These are phyloP conservation scores for Neospora caninum DNA, from an alignment of 169 alveolate genomes.

Conservation along the genomic window DNA sequence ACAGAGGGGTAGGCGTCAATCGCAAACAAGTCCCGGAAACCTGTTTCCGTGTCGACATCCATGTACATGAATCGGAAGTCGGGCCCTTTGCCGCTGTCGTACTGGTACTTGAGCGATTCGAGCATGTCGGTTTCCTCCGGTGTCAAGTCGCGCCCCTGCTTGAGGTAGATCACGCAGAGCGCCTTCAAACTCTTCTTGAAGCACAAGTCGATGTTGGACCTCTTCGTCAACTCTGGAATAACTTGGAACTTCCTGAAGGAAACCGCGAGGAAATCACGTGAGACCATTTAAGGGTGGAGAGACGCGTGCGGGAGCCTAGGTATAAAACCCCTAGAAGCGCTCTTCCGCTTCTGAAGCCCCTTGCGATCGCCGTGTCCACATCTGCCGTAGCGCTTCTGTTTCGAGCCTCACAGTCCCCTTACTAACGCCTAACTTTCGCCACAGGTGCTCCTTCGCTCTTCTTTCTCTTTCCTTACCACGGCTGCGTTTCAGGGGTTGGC, in stretches of 20 bases:
- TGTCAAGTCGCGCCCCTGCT: slow-evolving; percentile 76
- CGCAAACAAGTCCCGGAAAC: slow-evolving; percentile 76
- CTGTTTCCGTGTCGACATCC: slow-evolving; percentile 79
- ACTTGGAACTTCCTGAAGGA: slow-evolving; percentile 76
- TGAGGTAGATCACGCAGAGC: slow-evolving; percentile 83
- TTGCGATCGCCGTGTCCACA: no score
- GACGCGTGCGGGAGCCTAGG: no score
- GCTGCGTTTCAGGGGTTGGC: slow-evolving; percentile 43
- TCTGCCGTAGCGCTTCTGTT: no score
- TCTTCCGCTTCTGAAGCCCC: no score
- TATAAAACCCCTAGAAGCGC: no score
- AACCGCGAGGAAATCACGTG: not conserved
- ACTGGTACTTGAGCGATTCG: slow-evolving; percentile 80
- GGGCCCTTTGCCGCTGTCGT: slow-evolving; percentile 83
- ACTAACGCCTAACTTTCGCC: no score
- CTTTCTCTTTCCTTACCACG: slow-evolving; percentile 11
- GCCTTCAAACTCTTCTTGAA: slow-evolving; percentile 81
- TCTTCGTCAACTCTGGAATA: slow-evolving; percentile 84
- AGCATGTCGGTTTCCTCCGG: slow-evolving; percentile 83
- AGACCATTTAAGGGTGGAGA: not conserved
- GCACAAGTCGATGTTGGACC: slow-evolving; percentile 87
- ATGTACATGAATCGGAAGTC: slow-evolving; percentile 89
- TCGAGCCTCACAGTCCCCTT: no score
- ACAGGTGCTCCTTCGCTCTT: no score
- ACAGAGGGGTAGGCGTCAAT: slow-evolving; percentile 81